Conservation (phyloP, 257 asterid genomes). For the Osmanthus fragrans region DNA sequence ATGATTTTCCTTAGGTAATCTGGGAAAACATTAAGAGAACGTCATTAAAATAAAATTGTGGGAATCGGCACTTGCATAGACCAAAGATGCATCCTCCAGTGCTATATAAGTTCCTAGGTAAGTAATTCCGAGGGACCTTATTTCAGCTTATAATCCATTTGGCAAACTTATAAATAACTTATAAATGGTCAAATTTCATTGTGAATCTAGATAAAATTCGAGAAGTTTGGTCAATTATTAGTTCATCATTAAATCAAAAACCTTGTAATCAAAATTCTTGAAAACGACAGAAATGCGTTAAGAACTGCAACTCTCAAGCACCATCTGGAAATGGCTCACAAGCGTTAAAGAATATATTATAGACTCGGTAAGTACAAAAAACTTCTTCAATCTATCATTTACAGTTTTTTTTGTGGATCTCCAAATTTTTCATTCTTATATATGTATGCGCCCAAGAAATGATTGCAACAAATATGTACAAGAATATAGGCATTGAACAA, state of each 20-base stretch:
- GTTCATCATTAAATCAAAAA: neutral
- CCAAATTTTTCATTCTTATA: neutral
- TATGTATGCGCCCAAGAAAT: neutral
- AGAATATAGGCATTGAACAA: neutral
- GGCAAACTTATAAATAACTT: too few species aligned
- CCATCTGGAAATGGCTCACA: neutral
- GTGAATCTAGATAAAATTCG: neutral
- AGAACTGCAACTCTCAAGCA: neutral
- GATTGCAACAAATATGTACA: neutral
- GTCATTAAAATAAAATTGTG: neutral
- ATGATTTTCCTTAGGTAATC: slow-evolving; percentile 96
- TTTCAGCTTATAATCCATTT: neutral
- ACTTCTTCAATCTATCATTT: neutral
- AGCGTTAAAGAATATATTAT: neutral
- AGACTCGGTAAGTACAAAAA: neutral
- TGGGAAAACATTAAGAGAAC: slow-evolving; percentile 28
- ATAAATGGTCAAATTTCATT: neutral
- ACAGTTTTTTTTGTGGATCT: neutral
- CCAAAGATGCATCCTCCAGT: neutral
- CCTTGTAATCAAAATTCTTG: neutral
- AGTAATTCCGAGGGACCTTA: neutral
- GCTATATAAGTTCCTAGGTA: neutral
- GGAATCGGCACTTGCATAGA: neutral
- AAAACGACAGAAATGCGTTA: neutral
- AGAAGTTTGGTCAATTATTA: neutral